A percentile compares a stretch with the other conserved stretches of the same genome.
These are phyloP conservation scores for Fraxinus velutina DNA, from an alignment of 305 asterid genomes.

Conservation along the genomic window DNA sequence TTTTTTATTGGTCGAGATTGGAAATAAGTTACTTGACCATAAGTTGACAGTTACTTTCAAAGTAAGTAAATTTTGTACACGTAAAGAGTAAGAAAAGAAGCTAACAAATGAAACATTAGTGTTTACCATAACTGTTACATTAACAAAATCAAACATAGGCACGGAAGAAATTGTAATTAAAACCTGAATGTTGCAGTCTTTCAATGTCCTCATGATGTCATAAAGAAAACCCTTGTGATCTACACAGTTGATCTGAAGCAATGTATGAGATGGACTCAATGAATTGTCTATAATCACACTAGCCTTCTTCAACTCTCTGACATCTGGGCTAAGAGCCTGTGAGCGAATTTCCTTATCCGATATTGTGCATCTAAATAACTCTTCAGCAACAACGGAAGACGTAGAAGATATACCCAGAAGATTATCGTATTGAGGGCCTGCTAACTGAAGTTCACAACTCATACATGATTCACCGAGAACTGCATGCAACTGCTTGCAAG, in stretches of 20 bases:
- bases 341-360: slow-evolving; percentile 55
- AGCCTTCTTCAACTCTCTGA: slow-evolving; percentile 55
- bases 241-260: slow-evolving; percentile 72
- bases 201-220: slow-evolving; percentile 69
- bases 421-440: slow-evolving; percentile 48
- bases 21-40: background rate
- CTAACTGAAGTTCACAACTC: slow-evolving; percentile 71
- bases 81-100: background rate
- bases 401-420: slow-evolving; percentile 48
- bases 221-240: slow-evolving; percentile 85
- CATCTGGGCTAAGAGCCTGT: slow-evolving; percentile 69
- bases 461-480: slow-evolving; percentile 71
- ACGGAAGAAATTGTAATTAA: background rate
- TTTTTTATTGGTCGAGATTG: background rate
- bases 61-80: background rate
- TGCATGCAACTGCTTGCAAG: slow-evolving; percentile 39
- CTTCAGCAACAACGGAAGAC: slow-evolving; percentile 54
- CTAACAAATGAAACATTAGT: background rate
- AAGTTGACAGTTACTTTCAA: background rate
- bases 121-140: background rate
- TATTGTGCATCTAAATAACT: slow-evolving; percentile 55
- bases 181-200: slow-evolving; percentile 74
- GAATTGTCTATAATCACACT: slow-evolving; percentile 61
- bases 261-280: slow-evolving; percentile 74
- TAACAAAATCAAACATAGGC: slow-evolving; percentile 2